Percentiles rank a stretch among this genome's conserved stretches.
phyloP scores from a whole-genome alignment of 2,329 filamentous ascomycete species.

The Diaporthe vexans region DNA sequence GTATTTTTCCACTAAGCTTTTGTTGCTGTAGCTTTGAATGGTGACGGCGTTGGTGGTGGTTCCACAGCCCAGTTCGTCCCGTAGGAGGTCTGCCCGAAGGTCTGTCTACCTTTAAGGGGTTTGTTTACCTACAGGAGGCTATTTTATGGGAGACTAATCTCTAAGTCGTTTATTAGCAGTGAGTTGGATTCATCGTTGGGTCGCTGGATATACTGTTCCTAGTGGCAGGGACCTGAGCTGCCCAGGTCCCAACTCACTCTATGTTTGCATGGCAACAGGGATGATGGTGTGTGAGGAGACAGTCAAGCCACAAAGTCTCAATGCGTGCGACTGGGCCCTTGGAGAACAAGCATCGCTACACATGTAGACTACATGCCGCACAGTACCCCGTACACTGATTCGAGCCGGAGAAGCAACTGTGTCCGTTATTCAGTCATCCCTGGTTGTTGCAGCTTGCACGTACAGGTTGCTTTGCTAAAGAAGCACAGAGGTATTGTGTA shows the following conservation, averaged over 20 bases:
- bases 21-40: background rate
- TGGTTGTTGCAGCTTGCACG: background rate
- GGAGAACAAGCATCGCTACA: constrained; percentile 9
- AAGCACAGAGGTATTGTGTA: background rate
- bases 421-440: background rate
- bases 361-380: background rate
- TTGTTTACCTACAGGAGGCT: no score
- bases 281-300: constrained; percentile 4
- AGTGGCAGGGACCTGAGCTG: background rate
- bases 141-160: no score
- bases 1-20: background rate
- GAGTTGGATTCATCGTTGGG: no score
- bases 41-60: background rate
- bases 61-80: background rate
- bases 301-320: background rate
- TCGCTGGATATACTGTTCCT: no score
- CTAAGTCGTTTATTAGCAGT: no score
- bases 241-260: background rate
- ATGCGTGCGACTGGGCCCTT: background rate
- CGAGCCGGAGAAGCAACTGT: constrained; percentile 12
- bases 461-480: background rate
- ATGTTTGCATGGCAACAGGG: background rate
- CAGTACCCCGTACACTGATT: background rate
- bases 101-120: no score
- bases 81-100: no score